A percentile compares a stretch with the other conserved stretches of the same genome.
Conservation (phyloP, 164 flowering plant genomes). For the Litsea cubeba region DNA sequence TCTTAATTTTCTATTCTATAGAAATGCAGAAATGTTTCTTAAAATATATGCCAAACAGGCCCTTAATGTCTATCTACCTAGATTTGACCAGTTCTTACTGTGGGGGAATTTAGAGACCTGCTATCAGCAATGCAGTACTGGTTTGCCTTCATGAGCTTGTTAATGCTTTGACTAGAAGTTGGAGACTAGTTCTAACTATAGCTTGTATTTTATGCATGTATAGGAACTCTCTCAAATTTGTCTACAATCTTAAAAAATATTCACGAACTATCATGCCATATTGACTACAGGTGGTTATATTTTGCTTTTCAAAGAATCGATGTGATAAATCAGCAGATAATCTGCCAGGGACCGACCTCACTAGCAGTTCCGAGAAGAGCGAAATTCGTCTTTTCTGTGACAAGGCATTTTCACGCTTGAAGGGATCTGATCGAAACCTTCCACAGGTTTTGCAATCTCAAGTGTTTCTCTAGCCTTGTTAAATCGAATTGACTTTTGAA, state of each 20-base stretch:
- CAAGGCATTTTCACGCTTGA: slow-evolving; percentile 94
- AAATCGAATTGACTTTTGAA: slow-evolving; percentile 8
- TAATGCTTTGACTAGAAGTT: background rate
- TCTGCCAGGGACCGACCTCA: slow-evolving; percentile 66
- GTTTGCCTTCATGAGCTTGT: background rate
- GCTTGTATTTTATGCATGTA: background rate
- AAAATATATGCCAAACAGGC: background rate
- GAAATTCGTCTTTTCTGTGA: slow-evolving; percentile 94
- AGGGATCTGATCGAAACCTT: slow-evolving; percentile 93
- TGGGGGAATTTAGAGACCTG: background rate
- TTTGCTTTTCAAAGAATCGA: slow-evolving; percentile 96
- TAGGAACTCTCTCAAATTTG: background rate
- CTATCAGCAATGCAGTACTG: background rate
- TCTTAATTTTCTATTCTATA: too few relatives aligned
- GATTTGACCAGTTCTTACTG: background rate
- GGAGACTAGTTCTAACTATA: background rate
- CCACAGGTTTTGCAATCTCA: slow-evolving; percentile 67
- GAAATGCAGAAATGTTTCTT: too few relatives aligned
- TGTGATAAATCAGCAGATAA: slow-evolving; percentile 95
- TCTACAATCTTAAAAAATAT: background rate
- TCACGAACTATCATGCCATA: slow-evolving; percentile 9
- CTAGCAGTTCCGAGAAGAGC: slow-evolving; percentile 92
- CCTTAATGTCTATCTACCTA: background rate
- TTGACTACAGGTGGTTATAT: slow-evolving; percentile 70
- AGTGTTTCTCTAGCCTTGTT: slow-evolving; percentile 2